Percentiles rank a stretch among this genome's conserved stretches.
Conservation (phyloP, 2,329 filamentous ascomycete species). For the Diaporthe longicolla region DNA sequence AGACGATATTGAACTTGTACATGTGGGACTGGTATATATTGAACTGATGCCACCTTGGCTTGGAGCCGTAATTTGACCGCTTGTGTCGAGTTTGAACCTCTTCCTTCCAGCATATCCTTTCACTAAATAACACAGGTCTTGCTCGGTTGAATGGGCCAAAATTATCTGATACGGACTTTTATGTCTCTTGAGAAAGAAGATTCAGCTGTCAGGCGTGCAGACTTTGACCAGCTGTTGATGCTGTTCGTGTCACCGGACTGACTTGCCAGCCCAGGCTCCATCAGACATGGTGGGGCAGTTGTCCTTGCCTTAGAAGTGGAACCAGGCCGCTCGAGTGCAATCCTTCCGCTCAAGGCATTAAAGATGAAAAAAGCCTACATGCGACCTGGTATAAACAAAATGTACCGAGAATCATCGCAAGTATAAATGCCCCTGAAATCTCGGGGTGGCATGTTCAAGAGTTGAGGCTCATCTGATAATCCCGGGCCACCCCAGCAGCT, state of each 20-base stretch:
- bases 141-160: no score
- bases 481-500: slow-evolving; percentile 12
- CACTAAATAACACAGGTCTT: no score
- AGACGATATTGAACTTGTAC: background rate
- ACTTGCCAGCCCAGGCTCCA: background rate
- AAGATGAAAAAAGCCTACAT: no score
- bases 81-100: background rate
- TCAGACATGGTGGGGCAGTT: background rate
- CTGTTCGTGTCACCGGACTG: background rate
- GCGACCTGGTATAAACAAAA: background rate
- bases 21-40: background rate
- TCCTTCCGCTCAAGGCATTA: no score
- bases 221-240: background rate
- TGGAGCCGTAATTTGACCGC: background rate
- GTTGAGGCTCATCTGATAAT: slow-evolving; percentile 31
- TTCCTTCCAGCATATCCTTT: background rate
- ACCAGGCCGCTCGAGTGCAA: no score
- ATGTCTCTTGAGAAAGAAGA: background rate
- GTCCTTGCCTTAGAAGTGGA: background rate
- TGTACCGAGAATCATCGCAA: background rate
- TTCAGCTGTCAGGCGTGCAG: background rate
- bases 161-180: no score
- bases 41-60: background rate
- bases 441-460: slow-evolving; percentile 30
- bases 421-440: slow-evolving; percentile 20